These are phyloP conservation scores for Catunica adiposa DNA, from an alignment of 2,329 filamentous ascomycete genomes.

Conservation along the genomic window DNA sequence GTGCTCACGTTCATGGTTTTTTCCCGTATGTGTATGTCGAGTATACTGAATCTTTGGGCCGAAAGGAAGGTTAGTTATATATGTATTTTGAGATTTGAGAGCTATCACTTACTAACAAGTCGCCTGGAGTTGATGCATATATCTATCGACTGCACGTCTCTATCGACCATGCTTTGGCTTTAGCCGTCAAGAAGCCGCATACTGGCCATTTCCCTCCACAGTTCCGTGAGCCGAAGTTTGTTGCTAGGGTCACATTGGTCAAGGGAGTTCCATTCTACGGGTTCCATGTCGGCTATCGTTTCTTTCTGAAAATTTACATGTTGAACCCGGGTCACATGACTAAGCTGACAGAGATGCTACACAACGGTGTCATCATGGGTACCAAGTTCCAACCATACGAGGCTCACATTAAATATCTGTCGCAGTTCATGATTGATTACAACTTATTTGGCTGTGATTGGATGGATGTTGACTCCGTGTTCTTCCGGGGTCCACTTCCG, in stretches of 20 bases:
- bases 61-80: slow-evolving; percentile 43
- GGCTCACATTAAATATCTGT: slow-evolving; percentile 76
- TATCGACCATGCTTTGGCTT: slow-evolving; percentile 76
- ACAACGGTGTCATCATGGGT: slow-evolving; percentile 77
- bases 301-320: slow-evolving; percentile 89
- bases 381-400: slow-evolving; percentile 80
- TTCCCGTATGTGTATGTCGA: slow-evolving; percentile 93
- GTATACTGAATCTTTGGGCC: slow-evolving; percentile 53
- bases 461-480: slow-evolving; percentile 39
- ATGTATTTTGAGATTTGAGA: no score
- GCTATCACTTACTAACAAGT: not conserved
- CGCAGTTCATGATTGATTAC: slow-evolving; percentile 98
- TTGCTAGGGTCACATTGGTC: slow-evolving; percentile 78
- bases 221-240: slow-evolving; percentile 48
- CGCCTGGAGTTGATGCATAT: slow-evolving; percentile 48
- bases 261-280: slow-evolving; percentile 95
- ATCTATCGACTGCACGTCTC: slow-evolving; percentile 66
- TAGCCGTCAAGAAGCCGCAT: slow-evolving; percentile 36
- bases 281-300: slow-evolving; percentile 79
- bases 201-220: not conserved
- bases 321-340: slow-evolving; percentile 76
- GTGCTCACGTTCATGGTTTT: slow-evolving; percentile 85
- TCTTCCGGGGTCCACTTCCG: slow-evolving; percentile 57
- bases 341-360: slow-evolving; percentile 70
- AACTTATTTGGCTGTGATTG: slow-evolving; percentile 76